phyloP scores from a whole-genome alignment of 805 yeast genomes.

The Candida oleophila region DNA sequence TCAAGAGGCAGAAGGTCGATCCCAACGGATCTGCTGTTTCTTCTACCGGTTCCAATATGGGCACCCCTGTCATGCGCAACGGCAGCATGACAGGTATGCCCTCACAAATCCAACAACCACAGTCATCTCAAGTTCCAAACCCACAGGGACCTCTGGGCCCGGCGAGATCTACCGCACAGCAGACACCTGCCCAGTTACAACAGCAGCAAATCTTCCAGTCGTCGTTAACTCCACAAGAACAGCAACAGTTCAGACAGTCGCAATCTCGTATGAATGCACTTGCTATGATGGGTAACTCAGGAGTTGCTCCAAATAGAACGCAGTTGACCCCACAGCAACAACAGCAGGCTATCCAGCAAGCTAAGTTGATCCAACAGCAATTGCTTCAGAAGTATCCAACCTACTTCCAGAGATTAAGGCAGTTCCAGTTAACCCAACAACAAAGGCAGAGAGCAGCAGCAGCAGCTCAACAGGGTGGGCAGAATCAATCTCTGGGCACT shows the following conservation, averaged over 20 bases:
- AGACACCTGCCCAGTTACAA: conserved; percentile 35
- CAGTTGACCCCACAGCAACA: conserved; percentile 43
- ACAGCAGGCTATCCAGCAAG: conserved; percentile 44
- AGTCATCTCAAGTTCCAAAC: conserved; percentile 11
- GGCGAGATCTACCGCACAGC: conserved; percentile 18
- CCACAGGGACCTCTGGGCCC: conserved; percentile 23
- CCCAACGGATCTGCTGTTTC: conserved; percentile 13
- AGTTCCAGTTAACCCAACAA: conserved; percentile 32
- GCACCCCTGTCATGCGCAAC: conserved; percentile 18
- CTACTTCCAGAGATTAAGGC: conserved; percentile 38
- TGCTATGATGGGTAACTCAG: conserved; percentile 42
- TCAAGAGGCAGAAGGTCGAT: conserved; percentile 5
- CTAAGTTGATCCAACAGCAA: conserved; percentile 36
- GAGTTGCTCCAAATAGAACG: conserved; percentile 42
- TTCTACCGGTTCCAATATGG: conserved; percentile 12
- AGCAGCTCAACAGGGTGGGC: conserved; percentile 6
- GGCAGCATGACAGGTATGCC: conserved; percentile 3
- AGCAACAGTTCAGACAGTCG: conserved; percentile 38
- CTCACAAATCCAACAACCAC: conserved; percentile 11
- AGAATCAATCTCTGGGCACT: background rate
- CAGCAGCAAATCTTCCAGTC: conserved; percentile 47
- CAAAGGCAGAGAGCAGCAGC: conserved; percentile 7
- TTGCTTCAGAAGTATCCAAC: conserved; percentile 35
- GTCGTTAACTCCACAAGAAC: conserved; percentile 41
- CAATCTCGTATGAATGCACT: conserved; percentile 40